Conservation (phyloP, 352 stramenopile genomes). For the Pythium utonaiense region DNA sequence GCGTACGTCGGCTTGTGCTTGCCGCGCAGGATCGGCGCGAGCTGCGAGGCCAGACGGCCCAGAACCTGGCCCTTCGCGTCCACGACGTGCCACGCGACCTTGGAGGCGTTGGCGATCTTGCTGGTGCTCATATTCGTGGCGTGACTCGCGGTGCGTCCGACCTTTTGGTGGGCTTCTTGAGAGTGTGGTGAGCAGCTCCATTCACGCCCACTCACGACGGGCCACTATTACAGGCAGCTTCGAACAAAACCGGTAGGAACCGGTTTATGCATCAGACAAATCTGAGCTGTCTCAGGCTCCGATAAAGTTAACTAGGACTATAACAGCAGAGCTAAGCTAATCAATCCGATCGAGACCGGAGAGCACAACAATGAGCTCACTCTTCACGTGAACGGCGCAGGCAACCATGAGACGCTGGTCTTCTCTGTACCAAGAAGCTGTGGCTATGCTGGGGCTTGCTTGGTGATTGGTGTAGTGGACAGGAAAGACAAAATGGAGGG, state of each 20-base stretch:
- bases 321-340: not conserved
- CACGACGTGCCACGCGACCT: constrained; percentile 94
- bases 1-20: constrained; percentile 99
- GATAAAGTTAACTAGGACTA: not conserved
- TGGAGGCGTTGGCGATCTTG: constrained; percentile 79
- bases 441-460: too few relatives aligned
- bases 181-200: constrained; percentile 6
- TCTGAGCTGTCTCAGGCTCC: not conserved
- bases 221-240: constrained; percentile 1
- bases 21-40: constrained; percentile 94
- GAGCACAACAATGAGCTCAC: too few relatives aligned
- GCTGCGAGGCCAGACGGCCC: constrained; percentile 93
- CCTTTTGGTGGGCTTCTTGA: constrained; percentile 1
- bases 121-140: constrained; percentile 47
- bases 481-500: not conserved
- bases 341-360: too few relatives aligned
- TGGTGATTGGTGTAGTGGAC: not conserved
- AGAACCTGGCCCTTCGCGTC: constrained; percentile 96
- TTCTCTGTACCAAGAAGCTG: too few relatives aligned
- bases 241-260: not conserved
- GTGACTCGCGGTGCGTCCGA: not conserved
- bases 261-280: not conserved
- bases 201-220: constrained; percentile 5
- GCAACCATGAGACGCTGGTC: too few relatives aligned
- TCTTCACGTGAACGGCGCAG: too few relatives aligned